Percentiles rank a stretch among this genome's conserved stretches.
These are phyloP conservation scores for Marasmius oreades DNA, from an alignment of 1,284 basidiomycete species.

Conservation along the genomic window DNA sequence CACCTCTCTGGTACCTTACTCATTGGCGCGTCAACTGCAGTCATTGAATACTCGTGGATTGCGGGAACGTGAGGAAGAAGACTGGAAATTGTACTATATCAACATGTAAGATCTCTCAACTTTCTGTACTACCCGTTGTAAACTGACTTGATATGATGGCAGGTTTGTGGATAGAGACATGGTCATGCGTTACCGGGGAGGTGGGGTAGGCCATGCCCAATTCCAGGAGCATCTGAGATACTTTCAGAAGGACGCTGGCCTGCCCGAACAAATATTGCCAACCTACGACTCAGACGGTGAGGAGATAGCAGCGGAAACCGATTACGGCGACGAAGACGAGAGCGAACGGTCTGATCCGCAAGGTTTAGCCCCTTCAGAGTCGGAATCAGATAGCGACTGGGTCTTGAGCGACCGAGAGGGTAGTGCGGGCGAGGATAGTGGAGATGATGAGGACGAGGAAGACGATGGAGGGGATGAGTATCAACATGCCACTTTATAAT, in stretches of 20 bases:
- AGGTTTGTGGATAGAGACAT: conserved; percentile 15
- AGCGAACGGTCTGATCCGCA: too few relatives aligned
- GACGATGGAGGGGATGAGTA: too few relatives aligned
- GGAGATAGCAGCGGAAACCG: background rate
- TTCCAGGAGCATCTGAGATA: background rate
- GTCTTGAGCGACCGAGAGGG: too few relatives aligned
- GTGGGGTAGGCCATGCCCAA: conserved; percentile 6
- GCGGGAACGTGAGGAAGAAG: background rate
- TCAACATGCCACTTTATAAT: too few relatives aligned
- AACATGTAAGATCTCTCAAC: conserved; percentile 4
- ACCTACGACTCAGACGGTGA: too few relatives aligned
- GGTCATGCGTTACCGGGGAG: conserved; percentile 10
- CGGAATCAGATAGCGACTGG: too few relatives aligned
- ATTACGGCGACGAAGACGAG: too few relatives aligned
- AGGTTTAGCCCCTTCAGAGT: too few relatives aligned
- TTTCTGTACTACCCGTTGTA: background rate
- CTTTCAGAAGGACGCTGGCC: background rate
- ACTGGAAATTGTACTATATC: conserved; percentile 5
- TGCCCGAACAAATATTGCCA: background rate
- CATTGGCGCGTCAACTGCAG: background rate
- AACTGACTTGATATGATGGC: conserved; percentile 13
- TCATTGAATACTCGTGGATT: background rate
- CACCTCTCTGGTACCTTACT: background rate
- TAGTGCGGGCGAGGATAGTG: background rate
- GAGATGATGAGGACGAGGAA: background rate